Base-by-base conservation (phyloP, 305 asterid genomes). In the Salvia sclarea region DNA sequence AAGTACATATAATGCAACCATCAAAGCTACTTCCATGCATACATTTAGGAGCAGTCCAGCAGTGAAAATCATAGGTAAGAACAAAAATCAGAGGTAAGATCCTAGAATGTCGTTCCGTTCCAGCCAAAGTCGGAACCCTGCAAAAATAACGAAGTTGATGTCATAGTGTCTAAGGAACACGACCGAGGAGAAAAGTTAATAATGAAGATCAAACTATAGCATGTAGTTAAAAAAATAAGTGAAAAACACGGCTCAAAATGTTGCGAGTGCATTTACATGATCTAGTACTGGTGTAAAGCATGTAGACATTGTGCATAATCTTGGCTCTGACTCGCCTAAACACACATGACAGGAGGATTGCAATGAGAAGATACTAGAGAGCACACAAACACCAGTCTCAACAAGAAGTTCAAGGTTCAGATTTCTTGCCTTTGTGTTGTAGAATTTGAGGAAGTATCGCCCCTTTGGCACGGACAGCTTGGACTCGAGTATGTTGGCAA, bases 281-380 rank as follows among this genome's bases (percentile, higher is more conserved):
- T 74, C 85, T 91, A 90, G 90, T 70, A 73, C 92, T 91, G 96
- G 95, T 91, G 99, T 89, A 91, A 88, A 85, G 97, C 97, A 85
- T 93, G 98, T 70, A 93, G 89, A 82, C 97, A 90, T 61, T 88
- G 97, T 85, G 93, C 94, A 88, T 88, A 69, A 72, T 87, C 97
- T 88, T 87, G 97, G 78, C 84, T 87, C 80, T 83, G 92, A 86
- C 79, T 72, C 79, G 91, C 98, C 98, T 86, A 94, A 83, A 87
- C 91, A 85, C 80, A 82, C 83, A 83, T 81, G 67, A 82, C 83
- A 83, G 82, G 55, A 77, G 83, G 78, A 85, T 64, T 81, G 91
- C 83, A 77, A 86, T 88, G 88, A 85, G 90, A 83, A 66, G 68
- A 78, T 64, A 80, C 81, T 43, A 41, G 54, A 41, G 54, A 61